These are phyloP conservation scores for Macrocybe gigantea DNA, from an alignment of 768 basidiomycete species.

Conservation along the genomic window DNA sequence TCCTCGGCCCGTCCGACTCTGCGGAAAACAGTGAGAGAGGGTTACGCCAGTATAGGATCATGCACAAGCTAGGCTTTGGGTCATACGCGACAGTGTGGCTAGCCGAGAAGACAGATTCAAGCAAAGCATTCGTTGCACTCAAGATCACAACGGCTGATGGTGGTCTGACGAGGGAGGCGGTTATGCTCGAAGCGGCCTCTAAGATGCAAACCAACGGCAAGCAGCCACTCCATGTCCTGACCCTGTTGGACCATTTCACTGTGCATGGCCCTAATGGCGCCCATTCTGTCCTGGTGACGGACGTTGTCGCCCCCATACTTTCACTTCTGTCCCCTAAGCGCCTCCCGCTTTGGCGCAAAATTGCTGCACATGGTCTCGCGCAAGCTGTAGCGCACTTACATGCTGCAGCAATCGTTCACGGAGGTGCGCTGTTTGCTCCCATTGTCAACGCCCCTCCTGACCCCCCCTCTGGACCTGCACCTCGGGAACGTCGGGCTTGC, in stretches of 20 bases:
- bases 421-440: background rate
- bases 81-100: slow-evolving; percentile 9
- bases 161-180: background rate
- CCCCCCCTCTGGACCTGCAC: slow-evolving; percentile 1
- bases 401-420: background rate
- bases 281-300: slow-evolving; percentile 1
- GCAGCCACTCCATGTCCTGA: background rate
- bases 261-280: background rate
- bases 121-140: slow-evolving; percentile 4
- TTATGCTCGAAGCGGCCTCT: slow-evolving; percentile 1
- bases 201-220: background rate
- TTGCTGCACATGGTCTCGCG: background rate
- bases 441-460: background rate
- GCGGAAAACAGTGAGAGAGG: background rate
- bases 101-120: slow-evolving; percentile 6
- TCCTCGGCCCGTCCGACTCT: background rate
- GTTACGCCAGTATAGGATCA: slow-evolving; percentile 5
- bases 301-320: background rate
- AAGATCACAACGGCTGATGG: slow-evolving; percentile 5
- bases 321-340: background rate
- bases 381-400: slow-evolving; percentile 1
- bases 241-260: background rate
- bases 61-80: slow-evolving; percentile 9
- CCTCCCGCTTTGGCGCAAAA: slow-evolving; percentile 1
- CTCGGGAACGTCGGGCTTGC: slow-evolving; percentile 1